Percentiles rank a stretch among this genome's conserved stretches.
phyloP scores from a whole-genome alignment of 2,329 filamentous ascomycete species.

The Ceratocystis papillata region DNA sequence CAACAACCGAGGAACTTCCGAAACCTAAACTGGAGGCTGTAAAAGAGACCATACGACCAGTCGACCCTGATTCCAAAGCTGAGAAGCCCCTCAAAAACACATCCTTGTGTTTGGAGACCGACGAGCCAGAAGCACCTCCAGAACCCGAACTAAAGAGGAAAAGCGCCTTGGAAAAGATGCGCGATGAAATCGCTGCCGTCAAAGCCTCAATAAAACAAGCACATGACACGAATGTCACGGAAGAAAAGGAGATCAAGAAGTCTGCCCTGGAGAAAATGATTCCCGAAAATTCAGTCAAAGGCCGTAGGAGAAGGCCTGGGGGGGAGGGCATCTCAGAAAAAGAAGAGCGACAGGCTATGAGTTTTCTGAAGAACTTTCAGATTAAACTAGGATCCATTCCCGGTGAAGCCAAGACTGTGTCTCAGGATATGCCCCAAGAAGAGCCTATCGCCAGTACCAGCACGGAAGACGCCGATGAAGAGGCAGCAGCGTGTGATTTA shows the following conservation, averaged over 20 bases:
- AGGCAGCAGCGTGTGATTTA: slow-evolving; percentile 72
- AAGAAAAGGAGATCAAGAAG: slow-evolving; percentile 48
- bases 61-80: neutral
- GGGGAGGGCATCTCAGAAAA: slow-evolving; percentile 40
- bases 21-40: neutral
- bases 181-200: slow-evolving; percentile 68
- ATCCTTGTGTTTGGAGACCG: slow-evolving; percentile 12
- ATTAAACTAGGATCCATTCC: slow-evolving; percentile 8
- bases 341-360: slow-evolving; percentile 30
- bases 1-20: neutral
- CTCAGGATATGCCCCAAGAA: neutral
- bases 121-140: slow-evolving; percentile 16
- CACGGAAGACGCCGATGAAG: slow-evolving; percentile 44
- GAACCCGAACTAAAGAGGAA: slow-evolving; percentile 25
- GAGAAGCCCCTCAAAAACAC: neutral
- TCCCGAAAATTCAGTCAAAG: slow-evolving; percentile 57
- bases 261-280: slow-evolving; percentile 64
- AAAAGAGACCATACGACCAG: neutral
- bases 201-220: slow-evolving; percentile 73
- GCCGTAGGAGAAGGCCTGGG: slow-evolving; percentile 52
- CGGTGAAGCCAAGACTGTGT: slow-evolving; percentile 2
- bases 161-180: slow-evolving; percentile 54
- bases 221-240: slow-evolving; percentile 32
- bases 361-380: slow-evolving; percentile 21
- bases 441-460: neutral